Percentiles rank a stretch among this genome's conserved stretches.
Evolutionary conservation across 768 basidiomycete species (phyloP).

Genomic region (Suillus variegatus): DNA sequence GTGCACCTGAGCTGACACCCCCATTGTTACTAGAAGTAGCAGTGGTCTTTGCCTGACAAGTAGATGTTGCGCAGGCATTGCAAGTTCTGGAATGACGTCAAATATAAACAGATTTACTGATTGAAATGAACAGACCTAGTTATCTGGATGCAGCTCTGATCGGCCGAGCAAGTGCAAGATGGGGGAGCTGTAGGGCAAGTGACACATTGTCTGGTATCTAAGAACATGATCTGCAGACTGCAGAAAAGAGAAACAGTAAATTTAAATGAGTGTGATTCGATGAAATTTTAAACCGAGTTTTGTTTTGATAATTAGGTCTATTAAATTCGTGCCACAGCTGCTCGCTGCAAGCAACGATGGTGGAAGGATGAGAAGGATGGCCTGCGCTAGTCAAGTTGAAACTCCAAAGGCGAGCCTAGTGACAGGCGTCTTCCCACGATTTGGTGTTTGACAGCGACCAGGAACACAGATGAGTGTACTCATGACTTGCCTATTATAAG

Average conservation of each 20-base stretch:
- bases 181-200: conserved; percentile 48
- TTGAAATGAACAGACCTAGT: conserved; percentile 47
- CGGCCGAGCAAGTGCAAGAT: conserved; percentile 54
- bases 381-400: conserved; percentile 7
- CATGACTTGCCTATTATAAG: background rate
- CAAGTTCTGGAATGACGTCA: conserved; percentile 50
- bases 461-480: background rate
- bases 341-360: conserved; percentile 18
- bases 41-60: conserved; percentile 44
- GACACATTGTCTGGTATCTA: conserved; percentile 49
- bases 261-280: conserved; percentile 36
- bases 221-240: conserved; percentile 33
- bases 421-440: conserved; percentile 3
- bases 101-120: conserved; percentile 9
- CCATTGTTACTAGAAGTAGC: conserved; percentile 26
- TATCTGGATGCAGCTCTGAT: conserved; percentile 61
- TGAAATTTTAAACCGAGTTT: conserved; percentile 16
- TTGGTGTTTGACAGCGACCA: background rate
- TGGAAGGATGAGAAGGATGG: conserved; percentile 10
- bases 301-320: conserved; percentile 15
- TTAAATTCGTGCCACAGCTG: conserved; percentile 23
- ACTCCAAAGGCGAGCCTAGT: conserved; percentile 1
- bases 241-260: conserved; percentile 19
- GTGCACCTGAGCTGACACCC: conserved; percentile 61
- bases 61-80: conserved; percentile 49